Percentiles rank a stretch among this genome's conserved stretches.
Conservation (phyloP, 1,139 yeast species). For the Debaryomyces coudertii region DNA sequence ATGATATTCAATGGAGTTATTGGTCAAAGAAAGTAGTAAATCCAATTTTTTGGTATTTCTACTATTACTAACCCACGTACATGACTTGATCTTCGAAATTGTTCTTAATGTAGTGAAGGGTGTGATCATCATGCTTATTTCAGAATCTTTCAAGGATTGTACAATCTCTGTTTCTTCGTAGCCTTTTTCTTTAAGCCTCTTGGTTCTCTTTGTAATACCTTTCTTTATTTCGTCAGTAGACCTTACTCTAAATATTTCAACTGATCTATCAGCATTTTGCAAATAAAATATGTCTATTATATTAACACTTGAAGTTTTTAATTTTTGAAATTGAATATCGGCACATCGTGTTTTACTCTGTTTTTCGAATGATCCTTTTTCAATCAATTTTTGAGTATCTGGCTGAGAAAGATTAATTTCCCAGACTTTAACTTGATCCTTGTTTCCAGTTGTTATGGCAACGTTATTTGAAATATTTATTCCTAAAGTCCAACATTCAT, state of each 20-base stretch:
- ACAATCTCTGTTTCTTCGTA: conserved; percentile 63
- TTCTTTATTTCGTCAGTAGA: conserved; percentile 76
- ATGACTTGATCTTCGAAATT: conserved; percentile 56
- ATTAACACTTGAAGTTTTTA: conserved; percentile 17
- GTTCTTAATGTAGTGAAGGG: conserved; percentile 67
- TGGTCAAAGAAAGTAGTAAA: conserved; percentile 63
- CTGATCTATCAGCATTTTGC: conserved; percentile 77
- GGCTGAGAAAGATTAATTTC: conserved; percentile 54
- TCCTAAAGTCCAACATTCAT: conserved; percentile 89
- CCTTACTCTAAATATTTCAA: conserved; percentile 83
- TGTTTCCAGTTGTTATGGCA: conserved; percentile 74
- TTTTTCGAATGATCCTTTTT: conserved; percentile 72
- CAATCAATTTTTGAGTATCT: conserved; percentile 57
- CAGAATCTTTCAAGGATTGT: conserved; percentile 55
- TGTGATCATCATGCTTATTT: conserved; percentile 60
- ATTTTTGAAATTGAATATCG: conserved; percentile 55
- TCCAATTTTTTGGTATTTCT: conserved; percentile 49
- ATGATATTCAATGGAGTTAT: conserved; percentile 76
- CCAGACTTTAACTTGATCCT: conserved; percentile 87
- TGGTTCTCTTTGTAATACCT: conserved; percentile 77
- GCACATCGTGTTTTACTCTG: conserved; percentile 78
- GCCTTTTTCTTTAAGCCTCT: conserved; percentile 74
- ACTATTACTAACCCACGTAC: conserved; percentile 52
- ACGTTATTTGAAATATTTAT: conserved; percentile 42
- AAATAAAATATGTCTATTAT: conserved; percentile 58